Base-by-base conservation (phyloP, 2,329 filamentous ascomycete species). In the Fusarium sp. region DNA sequence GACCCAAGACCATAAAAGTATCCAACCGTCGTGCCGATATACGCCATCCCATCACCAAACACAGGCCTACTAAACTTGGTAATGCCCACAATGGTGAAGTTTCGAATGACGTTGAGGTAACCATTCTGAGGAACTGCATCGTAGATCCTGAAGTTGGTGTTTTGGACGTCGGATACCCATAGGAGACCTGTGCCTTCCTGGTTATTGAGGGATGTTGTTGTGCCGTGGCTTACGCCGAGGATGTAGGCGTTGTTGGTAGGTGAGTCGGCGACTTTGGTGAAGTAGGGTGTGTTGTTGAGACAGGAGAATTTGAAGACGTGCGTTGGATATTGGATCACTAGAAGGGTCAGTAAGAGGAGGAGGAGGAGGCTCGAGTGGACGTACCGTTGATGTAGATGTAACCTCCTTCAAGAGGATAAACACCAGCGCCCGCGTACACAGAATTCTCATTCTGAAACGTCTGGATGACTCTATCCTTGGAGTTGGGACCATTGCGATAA, bases 261-360 rank as follows among this genome's bases (percentile, higher is more conserved):
- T 7, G 84, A 87, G 61, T 87, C 84, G 8, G 86, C 86, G 2
- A 89, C 85, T 74, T 88, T 87, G 28, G 87, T 85, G 58, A 91
- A 90, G 6, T 84, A 83, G 1, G 88, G 86, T 15, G 86, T 83
- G 7, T 88, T 88, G 28, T 81, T 80, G 68, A 83, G 81, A 76
- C 87, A 90, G 6, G 85, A 85, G 76, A 90, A 90, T 72, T 90
- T 88, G 83, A 90, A 90, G 24, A 89, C 87, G 56, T 87, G 84
- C 1, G 87, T 87, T 20, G 85, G 84, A 73, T 87, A 87, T 73
- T 87, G 84, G 60, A 90, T 89, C 10, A 89, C 80, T 78, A 82
- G 9, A n/a, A 6, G 0, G 4, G 47, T 77, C 5, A 75, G 72
- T 6, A 28, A 28, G 8, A 28, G 28, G 28, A 28, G 28, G 6